Conservation (phyloP, 2,329 filamentous ascomycete species). For the Lecanoromycetidae sp. region DNA sequence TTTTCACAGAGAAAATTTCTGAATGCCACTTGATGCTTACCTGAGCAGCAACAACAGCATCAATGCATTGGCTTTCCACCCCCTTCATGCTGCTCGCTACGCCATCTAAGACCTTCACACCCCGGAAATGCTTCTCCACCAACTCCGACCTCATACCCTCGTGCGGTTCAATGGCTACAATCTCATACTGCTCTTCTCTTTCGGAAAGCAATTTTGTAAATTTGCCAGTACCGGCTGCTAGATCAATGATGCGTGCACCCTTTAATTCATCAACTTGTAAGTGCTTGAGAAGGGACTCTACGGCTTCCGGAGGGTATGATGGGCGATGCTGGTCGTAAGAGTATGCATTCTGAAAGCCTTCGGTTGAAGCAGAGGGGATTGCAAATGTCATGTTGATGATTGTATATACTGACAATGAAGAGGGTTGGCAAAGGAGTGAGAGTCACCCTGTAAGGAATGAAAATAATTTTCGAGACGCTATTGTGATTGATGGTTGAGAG, state of each 20-base stretch:
- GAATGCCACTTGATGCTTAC: constrained; percentile 32
- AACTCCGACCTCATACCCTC: constrained; percentile 53
- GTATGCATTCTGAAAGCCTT: constrained; percentile 51
- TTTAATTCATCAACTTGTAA: constrained; percentile 39
- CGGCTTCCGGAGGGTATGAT: constrained; percentile 48
- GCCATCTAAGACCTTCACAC: constrained; percentile 46
- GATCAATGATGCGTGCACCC: constrained; percentile 46
- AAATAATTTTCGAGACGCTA: no score
- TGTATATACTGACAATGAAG: no score
- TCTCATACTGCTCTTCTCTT: constrained; percentile 46
- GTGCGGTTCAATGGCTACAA: constrained; percentile 55
- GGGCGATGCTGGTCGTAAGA: constrained; percentile 58
- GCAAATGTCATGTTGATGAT: not conserved
- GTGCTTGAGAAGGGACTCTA: constrained; percentile 45
- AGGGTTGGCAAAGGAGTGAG: no score
- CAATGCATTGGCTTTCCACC: constrained; percentile 44
- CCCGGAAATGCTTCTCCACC: constrained; percentile 43
- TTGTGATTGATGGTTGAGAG: no score
- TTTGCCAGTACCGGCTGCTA: constrained; percentile 59
- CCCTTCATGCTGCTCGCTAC: constrained; percentile 45
- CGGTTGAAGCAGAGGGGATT: constrained; percentile 10
- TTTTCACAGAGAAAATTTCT: not conserved
- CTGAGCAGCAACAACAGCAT: constrained; percentile 57
- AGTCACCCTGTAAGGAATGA: no score
- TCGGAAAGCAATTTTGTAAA: constrained; percentile 52